Percentiles rank a stretch among this genome's conserved stretches.
Conservation (phyloP, 768 basidiomycete genomes). For the Lyophyllum decastes region DNA sequence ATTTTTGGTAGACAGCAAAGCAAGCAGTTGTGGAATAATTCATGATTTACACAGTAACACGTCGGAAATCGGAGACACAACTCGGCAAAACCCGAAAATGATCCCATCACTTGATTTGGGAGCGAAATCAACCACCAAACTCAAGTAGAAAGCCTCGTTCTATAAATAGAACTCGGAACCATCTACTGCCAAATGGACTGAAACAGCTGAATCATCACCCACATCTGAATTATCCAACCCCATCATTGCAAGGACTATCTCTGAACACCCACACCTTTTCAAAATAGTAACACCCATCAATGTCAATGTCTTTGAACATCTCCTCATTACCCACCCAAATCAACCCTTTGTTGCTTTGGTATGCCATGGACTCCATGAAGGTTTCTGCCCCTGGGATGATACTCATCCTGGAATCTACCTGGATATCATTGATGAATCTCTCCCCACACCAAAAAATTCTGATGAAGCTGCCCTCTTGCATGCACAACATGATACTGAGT, state of each 20-base stretch:
- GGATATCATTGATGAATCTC: constrained; percentile 11
- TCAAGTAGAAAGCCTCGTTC: no score
- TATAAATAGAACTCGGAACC: no score
- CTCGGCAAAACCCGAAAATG: no score
- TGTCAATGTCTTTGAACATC: constrained; percentile 3
- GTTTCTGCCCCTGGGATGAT: constrained; percentile 39
- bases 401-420: constrained; percentile 13
- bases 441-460: neutral
- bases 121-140: no score
- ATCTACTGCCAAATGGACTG: constrained; percentile 23
- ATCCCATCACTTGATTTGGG: no score
- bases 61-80: no score
- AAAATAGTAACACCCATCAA: neutral
- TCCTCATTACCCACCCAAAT: no score
- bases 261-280: neutral
- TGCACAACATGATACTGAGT: constrained; percentile 18
- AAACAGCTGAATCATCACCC: constrained; percentile 15
- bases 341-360: no score
- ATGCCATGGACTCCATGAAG: no score
- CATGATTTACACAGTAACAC: no score
- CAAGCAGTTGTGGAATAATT: no score
- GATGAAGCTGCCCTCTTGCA: constrained; percentile 17
- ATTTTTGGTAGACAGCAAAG: no score
- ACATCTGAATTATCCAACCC: neutral
- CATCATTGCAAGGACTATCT: neutral